These are phyloP conservation scores for Harrya chromipes DNA, from an alignment of 768 basidiomycete genomes.

Conservation along the genomic window DNA sequence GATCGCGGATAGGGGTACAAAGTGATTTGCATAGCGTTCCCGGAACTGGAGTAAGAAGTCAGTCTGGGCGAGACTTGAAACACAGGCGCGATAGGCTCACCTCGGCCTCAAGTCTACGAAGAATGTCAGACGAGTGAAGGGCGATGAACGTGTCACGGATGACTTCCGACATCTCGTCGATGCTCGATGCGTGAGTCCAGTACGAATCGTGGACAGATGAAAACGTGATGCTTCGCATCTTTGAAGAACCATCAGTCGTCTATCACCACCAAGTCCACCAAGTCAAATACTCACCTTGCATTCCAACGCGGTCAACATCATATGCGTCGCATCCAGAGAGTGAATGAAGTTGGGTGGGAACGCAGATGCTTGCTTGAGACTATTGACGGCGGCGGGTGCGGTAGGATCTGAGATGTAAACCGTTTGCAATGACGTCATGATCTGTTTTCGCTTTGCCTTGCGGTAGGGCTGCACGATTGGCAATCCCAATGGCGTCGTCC, in stretches of 20 bases:
- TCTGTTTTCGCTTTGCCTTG: conserved; percentile 75
- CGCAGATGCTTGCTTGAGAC: conserved; percentile 87
- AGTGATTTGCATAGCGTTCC: conserved; percentile 72
- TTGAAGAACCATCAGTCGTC: conserved; percentile 8
- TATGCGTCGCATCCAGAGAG: conserved; percentile 96
- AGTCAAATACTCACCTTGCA: conserved; percentile 57
- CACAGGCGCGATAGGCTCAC: conserved; percentile 36
- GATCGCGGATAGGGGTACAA: conserved; percentile 56
- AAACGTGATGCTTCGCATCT: conserved; percentile 78
- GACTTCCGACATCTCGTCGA: conserved; percentile 84
- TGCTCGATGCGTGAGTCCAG: conserved; percentile 91
- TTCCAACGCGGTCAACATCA: conserved; percentile 94
- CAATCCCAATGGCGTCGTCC: conserved; percentile 94
- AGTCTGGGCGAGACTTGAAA: too few relatives aligned
- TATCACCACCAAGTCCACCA: neutral
- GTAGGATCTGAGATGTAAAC: conserved; percentile 90
- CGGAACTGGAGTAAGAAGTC: conserved; percentile 48
- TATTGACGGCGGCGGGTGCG: conserved; percentile 71
- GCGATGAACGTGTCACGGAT: conserved; percentile 94
- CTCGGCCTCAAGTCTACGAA: conserved; percentile 70
- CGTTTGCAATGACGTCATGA: conserved; percentile 80
- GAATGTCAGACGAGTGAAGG: conserved; percentile 84
- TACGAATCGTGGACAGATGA: conserved; percentile 99
- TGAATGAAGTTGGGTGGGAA: conserved; percentile 99
- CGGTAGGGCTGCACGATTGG: conserved; percentile 97